phyloP scores from a whole-genome alignment of 768 basidiomycete genomes.

The Brasilioporus rufonigricans region DNA sequence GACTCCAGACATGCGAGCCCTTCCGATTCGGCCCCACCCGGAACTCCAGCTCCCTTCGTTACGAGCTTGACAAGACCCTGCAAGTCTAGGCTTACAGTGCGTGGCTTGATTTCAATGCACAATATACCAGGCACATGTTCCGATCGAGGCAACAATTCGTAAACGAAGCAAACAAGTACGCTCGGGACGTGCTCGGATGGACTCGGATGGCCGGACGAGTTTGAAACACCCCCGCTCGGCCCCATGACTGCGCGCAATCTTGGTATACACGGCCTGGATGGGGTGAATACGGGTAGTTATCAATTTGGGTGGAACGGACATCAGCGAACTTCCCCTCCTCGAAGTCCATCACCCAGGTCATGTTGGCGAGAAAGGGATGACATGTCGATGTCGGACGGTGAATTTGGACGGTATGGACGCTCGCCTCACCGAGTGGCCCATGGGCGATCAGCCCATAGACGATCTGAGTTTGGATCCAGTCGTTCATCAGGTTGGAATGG shows the following conservation, averaged over 20 bases:
- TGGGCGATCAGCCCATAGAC: constrained; percentile 4
- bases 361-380: background rate
- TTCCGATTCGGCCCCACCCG: constrained; percentile 38
- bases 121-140: constrained; percentile 34
- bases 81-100: constrained; percentile 54
- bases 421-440: constrained; percentile 1
- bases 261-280: constrained; percentile 39
- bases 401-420: background rate
- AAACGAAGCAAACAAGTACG: constrained; percentile 37
- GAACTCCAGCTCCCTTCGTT: constrained; percentile 28
- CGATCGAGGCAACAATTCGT: constrained; percentile 44
- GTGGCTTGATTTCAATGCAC: constrained; percentile 58
- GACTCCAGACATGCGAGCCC: constrained; percentile 35
- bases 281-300: constrained; percentile 18
- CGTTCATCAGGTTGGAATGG: constrained; percentile 3
- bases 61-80: constrained; percentile 33
- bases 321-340: constrained; percentile 6
- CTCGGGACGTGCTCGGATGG: constrained; percentile 38
- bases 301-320: background rate
- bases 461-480: constrained; percentile 2
- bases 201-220: constrained; percentile 38
- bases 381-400: background rate
- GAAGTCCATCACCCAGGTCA: constrained; percentile 1
- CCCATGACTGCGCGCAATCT: constrained; percentile 50
- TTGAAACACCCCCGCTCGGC: constrained; percentile 36